phyloP scores from a whole-genome alignment of 1,284 basidiomycete genomes.

The Ustilago trichophora region DNA sequence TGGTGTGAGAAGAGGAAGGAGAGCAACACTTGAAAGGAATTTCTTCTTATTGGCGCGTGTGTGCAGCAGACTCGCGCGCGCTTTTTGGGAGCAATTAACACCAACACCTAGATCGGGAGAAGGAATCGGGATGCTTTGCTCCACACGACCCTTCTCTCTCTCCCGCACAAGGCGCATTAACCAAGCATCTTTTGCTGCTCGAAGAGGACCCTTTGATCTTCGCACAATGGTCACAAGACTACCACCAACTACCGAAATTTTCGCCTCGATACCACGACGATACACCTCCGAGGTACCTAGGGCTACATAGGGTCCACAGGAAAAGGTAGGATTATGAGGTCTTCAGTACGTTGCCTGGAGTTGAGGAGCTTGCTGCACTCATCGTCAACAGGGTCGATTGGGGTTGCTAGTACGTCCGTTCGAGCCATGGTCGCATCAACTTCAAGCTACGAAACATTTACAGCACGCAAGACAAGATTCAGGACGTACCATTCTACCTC shows the following conservation, averaged over 20 bases:
- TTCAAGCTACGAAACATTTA: too few relatives aligned
- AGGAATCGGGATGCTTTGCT: slow-evolving; percentile 2
- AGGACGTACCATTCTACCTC: too few relatives aligned
- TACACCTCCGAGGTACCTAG: too few relatives aligned
- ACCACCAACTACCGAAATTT: too few relatives aligned
- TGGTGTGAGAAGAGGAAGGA: slow-evolving; percentile 1
- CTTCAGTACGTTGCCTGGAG: slow-evolving; percentile 13
- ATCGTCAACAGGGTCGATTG: neutral
- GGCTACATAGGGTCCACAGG: too few relatives aligned
- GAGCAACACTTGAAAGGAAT: slow-evolving; percentile 5
- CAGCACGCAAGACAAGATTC: too few relatives aligned
- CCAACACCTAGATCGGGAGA: slow-evolving; percentile 2
- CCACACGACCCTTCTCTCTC: slow-evolving; percentile 5
- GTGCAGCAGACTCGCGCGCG: too few relatives aligned
- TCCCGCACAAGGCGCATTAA: too few relatives aligned
- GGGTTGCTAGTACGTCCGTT: neutral
- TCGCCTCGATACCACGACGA: neutral
- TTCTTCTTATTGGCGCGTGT: neutral
- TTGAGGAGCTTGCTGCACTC: too few relatives aligned
- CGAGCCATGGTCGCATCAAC: neutral
- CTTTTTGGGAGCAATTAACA: slow-evolving; percentile 28
- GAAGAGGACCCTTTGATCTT: neutral
- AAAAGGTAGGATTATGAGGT: slow-evolving; percentile 5
- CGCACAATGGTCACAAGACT: neutral
- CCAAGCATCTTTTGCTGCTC: too few relatives aligned